Percentiles rank a stretch among this genome's conserved stretches.
Conservation (phyloP, 441 rosid genomes). For the Populus hybrid region DNA sequence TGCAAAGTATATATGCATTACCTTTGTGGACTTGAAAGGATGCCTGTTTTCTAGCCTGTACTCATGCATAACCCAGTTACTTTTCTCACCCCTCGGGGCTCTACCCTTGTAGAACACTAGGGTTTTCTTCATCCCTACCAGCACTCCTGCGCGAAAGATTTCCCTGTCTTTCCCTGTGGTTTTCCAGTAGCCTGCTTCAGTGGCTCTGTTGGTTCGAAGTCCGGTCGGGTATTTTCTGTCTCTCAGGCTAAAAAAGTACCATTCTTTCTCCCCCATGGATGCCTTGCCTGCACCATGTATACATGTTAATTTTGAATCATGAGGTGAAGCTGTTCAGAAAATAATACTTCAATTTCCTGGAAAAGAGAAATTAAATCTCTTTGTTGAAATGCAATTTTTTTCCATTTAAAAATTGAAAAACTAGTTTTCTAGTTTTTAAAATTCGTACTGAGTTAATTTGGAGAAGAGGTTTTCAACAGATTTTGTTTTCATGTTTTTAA, state of each 20-base stretch:
- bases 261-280: conserved; percentile 95
- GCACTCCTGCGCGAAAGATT: conserved; percentile 48
- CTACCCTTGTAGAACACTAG: conserved; percentile 92
- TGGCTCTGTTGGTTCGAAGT: conserved; percentile 91
- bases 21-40: conserved; percentile 25
- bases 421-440: too few species aligned
- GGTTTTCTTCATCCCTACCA: conserved; percentile 98
- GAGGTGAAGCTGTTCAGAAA: too few species aligned
- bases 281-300: conserved; percentile 53
- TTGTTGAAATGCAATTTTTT: too few species aligned
- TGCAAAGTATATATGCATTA: not conserved
- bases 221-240: conserved; percentile 96
- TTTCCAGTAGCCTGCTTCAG: conserved; percentile 91
- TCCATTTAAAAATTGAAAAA: too few species aligned
- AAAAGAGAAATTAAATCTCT: too few species aligned
- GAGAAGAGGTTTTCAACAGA: too few species aligned
- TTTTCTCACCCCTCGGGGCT: conserved; percentile 96
- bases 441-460: too few species aligned
- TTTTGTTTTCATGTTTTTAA: too few species aligned
- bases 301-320: not conserved
- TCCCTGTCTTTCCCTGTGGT: conserved; percentile 94
- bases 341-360: too few species aligned
- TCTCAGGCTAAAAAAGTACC: conserved; percentile 84
- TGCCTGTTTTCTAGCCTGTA: conserved; percentile 73
- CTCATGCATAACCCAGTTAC: conserved; percentile 98